Conservation (phyloP, 352 stramenopile genomes). For the Plasmopara viticola region DNA sequence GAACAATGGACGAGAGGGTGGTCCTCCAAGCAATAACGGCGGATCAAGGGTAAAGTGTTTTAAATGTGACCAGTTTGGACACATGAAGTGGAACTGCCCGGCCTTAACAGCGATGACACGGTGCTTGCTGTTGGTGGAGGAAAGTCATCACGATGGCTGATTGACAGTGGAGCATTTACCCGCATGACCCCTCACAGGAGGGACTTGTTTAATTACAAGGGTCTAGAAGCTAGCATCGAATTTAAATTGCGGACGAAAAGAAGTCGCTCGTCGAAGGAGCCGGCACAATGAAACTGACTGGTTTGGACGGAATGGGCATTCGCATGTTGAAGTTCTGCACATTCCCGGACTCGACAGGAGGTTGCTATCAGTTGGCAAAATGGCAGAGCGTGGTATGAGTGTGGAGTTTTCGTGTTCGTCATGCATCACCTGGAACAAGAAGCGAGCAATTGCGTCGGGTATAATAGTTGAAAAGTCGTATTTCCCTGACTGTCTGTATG, state of each 20-base stretch:
- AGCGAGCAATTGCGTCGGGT: neutral
- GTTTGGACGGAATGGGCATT: neutral
- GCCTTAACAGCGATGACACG: neutral
- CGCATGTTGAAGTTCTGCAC: neutral
- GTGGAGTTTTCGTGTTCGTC: neutral
- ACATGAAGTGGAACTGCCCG: neutral
- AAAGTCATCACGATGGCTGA: neutral
- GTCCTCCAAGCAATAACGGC: no score
- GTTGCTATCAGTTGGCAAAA: neutral
- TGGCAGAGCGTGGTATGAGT: no score
- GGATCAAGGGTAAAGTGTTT: neutral
- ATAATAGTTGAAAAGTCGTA: neutral
- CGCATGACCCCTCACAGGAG: neutral
- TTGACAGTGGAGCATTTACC: neutral
- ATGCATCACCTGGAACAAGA: neutral
- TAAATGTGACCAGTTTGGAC: neutral
- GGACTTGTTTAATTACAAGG: constrained; percentile 1
- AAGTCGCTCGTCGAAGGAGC: neutral
- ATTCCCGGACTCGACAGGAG: neutral
- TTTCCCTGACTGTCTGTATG: no score
- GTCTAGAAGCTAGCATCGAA: neutral
- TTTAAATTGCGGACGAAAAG: neutral
- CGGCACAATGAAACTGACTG: constrained; percentile 5
- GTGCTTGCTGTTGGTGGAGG: neutral
- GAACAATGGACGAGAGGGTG: neutral